These are phyloP conservation scores for Mallotus japonicus DNA, from an alignment of 441 rosid species.

Conservation along the genomic window DNA sequence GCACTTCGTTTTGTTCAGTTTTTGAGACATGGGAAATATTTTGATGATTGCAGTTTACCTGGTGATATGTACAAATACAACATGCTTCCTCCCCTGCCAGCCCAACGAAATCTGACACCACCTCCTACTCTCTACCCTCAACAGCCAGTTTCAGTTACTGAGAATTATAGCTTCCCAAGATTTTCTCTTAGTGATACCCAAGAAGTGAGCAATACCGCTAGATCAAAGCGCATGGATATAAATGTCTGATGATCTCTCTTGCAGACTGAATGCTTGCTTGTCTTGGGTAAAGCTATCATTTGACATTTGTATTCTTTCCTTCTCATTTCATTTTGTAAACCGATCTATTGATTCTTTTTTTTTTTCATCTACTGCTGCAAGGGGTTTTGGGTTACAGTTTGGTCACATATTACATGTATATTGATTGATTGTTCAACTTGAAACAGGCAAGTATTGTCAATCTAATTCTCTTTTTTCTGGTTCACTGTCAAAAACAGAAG, in stretches of 20 bases:
- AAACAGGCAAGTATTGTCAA: conserved; percentile 10
- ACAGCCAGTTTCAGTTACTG: conserved; percentile 71
- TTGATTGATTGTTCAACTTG: conserved; percentile 16
- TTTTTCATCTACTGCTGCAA: conserved; percentile 10
- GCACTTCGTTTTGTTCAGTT: neutral
- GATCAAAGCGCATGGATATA: conserved; percentile 81
- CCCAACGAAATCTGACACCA: conserved; percentile 85
- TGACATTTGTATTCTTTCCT: conserved; percentile 17
- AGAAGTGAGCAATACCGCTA: conserved; percentile 50
- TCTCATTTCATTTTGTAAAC: conserved; percentile 9
- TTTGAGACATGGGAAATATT: neutral
- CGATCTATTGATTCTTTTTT: conserved; percentile 27
- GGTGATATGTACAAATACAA: conserved; percentile 67
- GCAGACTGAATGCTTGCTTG: neutral
- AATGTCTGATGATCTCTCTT: conserved; percentile 46
- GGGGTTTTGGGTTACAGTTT: conserved; percentile 15
- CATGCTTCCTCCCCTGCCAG: conserved; percentile 78
- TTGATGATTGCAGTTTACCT: conserved; percentile 47
- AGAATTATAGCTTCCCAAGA: conserved; percentile 70
- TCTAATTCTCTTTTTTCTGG: neutral
- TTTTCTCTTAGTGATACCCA: conserved; percentile 50
- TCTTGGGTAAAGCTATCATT: neutral
- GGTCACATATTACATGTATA: conserved; percentile 22
- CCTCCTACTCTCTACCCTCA: conserved; percentile 97
- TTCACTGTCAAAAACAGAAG: neutral